Conservation (phyloP, 371 early-diverging fungal species). For the Umbelopsis sp. region DNA sequence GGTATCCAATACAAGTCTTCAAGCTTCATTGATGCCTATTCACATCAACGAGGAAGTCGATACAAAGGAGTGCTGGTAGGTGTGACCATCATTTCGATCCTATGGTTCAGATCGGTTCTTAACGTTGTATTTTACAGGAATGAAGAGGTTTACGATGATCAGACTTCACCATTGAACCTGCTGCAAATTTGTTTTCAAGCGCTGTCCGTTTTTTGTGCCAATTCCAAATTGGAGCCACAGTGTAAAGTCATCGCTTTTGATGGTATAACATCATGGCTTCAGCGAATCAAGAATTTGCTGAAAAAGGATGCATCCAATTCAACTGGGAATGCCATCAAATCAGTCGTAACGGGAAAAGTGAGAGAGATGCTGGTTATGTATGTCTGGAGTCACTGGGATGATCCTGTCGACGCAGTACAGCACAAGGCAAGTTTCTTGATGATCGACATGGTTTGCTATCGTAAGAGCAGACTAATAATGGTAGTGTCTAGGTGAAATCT, state of each 20-base stretch:
- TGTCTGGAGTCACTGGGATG: slow-evolving; percentile 82
- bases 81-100: slow-evolving; percentile 14
- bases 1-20: slow-evolving; percentile 54
- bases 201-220: slow-evolving; percentile 51
- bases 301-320: slow-evolving; percentile 12
- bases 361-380: slow-evolving; percentile 64
- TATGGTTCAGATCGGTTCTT: background rate
- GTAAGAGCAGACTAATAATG: background rate
- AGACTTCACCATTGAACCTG: slow-evolving; percentile 29
- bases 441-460: background rate
- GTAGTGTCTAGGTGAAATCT: slow-evolving; percentile 37
- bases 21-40: slow-evolving; percentile 44
- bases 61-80: slow-evolving; percentile 37
- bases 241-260: slow-evolving; percentile 77
- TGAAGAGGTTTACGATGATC: slow-evolving; percentile 1
- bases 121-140: slow-evolving; percentile 20
- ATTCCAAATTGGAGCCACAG: slow-evolving; percentile 59
- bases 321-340: slow-evolving; percentile 24
- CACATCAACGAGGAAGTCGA: slow-evolving; percentile 23
- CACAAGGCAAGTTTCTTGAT: slow-evolving; percentile 51
- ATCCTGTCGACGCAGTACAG: slow-evolving; percentile 80
- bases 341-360: slow-evolving; percentile 39
- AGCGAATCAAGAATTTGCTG: slow-evolving; percentile 49
- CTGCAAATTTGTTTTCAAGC: slow-evolving; percentile 53
- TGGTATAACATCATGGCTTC: slow-evolving; percentile 74